Conservation (phyloP, 176 grass and related monocot species). For the Bolboschoenus planiculmis region DNA sequence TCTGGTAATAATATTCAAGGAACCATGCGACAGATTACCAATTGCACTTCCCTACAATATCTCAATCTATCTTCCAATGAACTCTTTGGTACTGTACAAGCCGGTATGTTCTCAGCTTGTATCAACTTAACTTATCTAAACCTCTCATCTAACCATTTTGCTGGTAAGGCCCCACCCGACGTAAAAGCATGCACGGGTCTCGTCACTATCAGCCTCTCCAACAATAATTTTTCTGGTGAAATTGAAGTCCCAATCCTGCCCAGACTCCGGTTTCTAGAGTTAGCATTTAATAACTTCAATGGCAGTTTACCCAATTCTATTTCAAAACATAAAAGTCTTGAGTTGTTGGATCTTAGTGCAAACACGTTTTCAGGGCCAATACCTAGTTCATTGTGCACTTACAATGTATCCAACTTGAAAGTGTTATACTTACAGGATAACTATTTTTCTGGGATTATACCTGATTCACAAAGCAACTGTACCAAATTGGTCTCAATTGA, state of each 20-base stretch:
- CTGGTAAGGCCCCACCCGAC: conserved; percentile 45
- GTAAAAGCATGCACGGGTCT: conserved; percentile 36
- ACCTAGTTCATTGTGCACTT: conserved; percentile 40
- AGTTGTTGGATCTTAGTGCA: conserved; percentile 83
- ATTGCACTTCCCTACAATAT: conserved; percentile 61
- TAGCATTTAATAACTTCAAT: conserved; percentile 74
- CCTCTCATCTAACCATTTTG: conserved; percentile 64
- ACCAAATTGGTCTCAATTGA: conserved; percentile 64
- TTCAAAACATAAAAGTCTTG: conserved; percentile 43
- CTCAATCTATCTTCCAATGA: conserved; percentile 74
- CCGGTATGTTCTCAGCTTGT: conserved; percentile 40
- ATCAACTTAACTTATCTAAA: conserved; percentile 37
- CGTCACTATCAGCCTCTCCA: conserved; percentile 54
- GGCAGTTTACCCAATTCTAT: conserved; percentile 40
- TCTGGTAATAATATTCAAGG: conserved; percentile 59
- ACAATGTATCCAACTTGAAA: conserved; percentile 18
- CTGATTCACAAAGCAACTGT: conserved; percentile 57
- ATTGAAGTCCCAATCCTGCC: conserved; percentile 49
- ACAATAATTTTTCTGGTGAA: conserved; percentile 75
- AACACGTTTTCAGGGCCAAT: conserved; percentile 64
- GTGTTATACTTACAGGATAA: conserved; percentile 51
- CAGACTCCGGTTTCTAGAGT: conserved; percentile 34
- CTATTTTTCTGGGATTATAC: conserved; percentile 28
- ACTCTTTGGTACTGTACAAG: conserved; percentile 32
- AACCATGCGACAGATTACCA: conserved; percentile 36